Base-by-base conservation (phyloP, 805 yeast genomes). In the Candida tibetensis region DNA sequence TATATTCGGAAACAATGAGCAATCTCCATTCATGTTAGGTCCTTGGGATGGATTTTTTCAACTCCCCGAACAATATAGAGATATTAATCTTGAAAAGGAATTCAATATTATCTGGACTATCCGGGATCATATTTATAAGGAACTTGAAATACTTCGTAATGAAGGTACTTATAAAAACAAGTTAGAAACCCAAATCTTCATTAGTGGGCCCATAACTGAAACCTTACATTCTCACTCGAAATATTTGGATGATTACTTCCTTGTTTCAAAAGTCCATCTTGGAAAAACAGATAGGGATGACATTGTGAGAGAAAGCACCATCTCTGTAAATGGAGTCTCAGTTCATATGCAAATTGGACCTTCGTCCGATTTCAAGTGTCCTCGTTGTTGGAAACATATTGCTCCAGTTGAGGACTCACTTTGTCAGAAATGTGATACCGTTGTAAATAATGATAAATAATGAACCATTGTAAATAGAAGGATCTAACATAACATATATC, bases 301-400 rank as follows among this genome's bases (percentile, higher is more conserved):
- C 5, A 23, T 14, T 8, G 44, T 28, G 5, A 31, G 30, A 17
- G 16, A 13, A 5, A 23, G 41, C 23, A 17, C 22, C 5, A 16
- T 38, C 17, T 36, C 28, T 4, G 22, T 43, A 7, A 59, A 58
- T 36, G 43, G 58, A 34, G 48, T 48, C 4, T 39, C 47, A n/a
- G 45, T 67, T 2, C 45, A 45, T 2, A 45, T 71, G 2, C 45
- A 57, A 2, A 72, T 83, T 2, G 60, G 69, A 5, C 67, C 70
- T 4, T 73, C 88, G 0, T 37, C 51, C 0, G 53, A 66, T 2
- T 62, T 64, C 36, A 89, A 89, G 52, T 93, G 99, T 57, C 95
- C 96, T 5, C 75, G 99, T 56, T 93, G 99, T 62, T 93, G 99
- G 99, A 86, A 86, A 52, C 80, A 64, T 54, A 76, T 76, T 5